phyloP scores from a whole-genome alignment of 441 rosid genomes.

The Erodium trifolium region DNA sequence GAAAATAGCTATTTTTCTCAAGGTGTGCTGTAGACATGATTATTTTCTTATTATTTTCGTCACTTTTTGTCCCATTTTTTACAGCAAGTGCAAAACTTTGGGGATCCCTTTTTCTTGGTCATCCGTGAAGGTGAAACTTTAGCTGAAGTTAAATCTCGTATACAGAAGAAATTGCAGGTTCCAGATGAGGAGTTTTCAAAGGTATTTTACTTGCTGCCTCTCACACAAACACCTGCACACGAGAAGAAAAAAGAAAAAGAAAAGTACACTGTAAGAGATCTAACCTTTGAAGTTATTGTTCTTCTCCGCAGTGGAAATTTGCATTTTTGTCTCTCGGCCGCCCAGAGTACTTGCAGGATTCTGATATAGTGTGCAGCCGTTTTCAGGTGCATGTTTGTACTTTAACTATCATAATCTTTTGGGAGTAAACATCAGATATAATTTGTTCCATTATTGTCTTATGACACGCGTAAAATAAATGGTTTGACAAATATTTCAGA shows the following conservation, averaged over 20 bases:
- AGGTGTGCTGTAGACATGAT: not conserved
- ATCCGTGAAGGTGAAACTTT: too few species aligned
- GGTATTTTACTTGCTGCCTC: slow-evolving; percentile 32
- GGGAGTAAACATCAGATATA: not conserved
- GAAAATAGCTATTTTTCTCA: not conserved
- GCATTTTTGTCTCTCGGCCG: slow-evolving; percentile 84
- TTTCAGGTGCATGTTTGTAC: slow-evolving; percentile 52
- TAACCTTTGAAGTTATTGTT: slow-evolving; percentile 1
- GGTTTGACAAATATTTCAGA: slow-evolving; percentile 31
- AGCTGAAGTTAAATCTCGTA: too few species aligned
- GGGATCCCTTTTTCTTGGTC: too few species aligned
- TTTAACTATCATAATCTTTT: not conserved
- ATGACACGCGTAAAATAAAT: not conserved
- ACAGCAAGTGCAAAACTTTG: slow-evolving; percentile 41
- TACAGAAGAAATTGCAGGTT: too few species aligned
- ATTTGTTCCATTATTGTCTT: too few species aligned
- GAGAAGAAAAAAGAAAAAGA: not conserved
- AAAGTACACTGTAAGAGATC: not conserved
- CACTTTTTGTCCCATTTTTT: slow-evolving; percentile 16
- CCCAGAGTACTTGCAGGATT: slow-evolving; percentile 74
- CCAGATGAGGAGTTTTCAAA: too few species aligned
- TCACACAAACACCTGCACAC: not conserved
- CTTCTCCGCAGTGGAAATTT: slow-evolving; percentile 65
- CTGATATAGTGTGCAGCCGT: slow-evolving; percentile 59
- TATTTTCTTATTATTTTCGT: not conserved